phyloP scores from a whole-genome alignment of 352 stramenopile species.

The Bremia lactucae region DNA sequence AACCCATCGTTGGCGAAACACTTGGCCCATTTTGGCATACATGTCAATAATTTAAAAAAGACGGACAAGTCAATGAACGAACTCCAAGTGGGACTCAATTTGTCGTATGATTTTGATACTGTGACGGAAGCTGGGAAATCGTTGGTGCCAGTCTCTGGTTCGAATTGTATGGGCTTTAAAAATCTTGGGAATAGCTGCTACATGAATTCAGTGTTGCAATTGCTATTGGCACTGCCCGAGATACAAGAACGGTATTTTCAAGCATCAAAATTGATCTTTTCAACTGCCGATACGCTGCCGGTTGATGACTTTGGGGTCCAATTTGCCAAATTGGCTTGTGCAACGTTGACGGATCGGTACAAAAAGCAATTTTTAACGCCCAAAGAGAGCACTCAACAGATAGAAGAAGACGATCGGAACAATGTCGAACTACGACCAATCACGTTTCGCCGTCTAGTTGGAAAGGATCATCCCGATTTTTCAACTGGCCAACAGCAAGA shows the following conservation, averaged over 20 bases:
- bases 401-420: slow-evolving; percentile 31
- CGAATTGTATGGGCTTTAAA: slow-evolving; percentile 91
- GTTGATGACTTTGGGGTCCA: slow-evolving; percentile 86
- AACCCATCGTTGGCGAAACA: slow-evolving; percentile 93
- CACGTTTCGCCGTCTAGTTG: slow-evolving; percentile 94
- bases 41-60: slow-evolving; percentile 90
- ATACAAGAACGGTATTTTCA: slow-evolving; percentile 65
- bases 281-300: slow-evolving; percentile 22
- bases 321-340: slow-evolving; percentile 87
- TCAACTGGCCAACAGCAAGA: slow-evolving; percentile 96
- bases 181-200: slow-evolving; percentile 99
- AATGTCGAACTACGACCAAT: slow-evolving; percentile 45
- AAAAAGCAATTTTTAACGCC: slow-evolving; percentile 31
- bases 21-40: slow-evolving; percentile 92
- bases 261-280: slow-evolving; percentile 45
- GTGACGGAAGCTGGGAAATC: slow-evolving; percentile 95
- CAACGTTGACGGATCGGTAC: slow-evolving; percentile 85
- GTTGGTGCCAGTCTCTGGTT: slow-evolving; percentile 84
- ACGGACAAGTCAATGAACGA: slow-evolving; percentile 98
- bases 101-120: slow-evolving; percentile 95
- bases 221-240: slow-evolving; percentile 82
- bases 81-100: slow-evolving; percentile 95
- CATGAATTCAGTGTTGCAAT: slow-evolving; percentile 96
- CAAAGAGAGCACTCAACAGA: slow-evolving; percentile 12
- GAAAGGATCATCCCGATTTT: slow-evolving; percentile 93